Conservation (phyloP, 2,329 filamentous ascomycete species). For the Fusarium globosum region DNA sequence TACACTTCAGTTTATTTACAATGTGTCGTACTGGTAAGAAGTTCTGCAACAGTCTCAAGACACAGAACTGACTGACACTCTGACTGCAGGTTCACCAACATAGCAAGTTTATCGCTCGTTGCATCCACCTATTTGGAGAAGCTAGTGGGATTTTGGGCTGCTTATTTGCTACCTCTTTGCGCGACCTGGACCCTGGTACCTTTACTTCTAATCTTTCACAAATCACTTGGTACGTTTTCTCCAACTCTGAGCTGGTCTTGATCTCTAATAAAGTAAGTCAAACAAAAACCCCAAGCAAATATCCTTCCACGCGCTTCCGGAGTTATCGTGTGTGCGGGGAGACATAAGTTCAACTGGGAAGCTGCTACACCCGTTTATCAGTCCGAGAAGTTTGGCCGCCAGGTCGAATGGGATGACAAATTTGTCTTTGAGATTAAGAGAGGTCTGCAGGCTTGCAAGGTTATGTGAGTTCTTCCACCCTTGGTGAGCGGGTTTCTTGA, state of each 20-base stretch:
- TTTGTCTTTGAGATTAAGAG: slow-evolving; percentile 5
- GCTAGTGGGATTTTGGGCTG: not conserved
- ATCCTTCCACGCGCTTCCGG: not conserved
- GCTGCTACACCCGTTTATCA: not conserved
- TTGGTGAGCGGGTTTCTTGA: no score
- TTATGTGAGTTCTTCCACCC: not conserved
- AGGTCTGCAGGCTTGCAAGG: slow-evolving; percentile 1
- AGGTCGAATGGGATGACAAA: slow-evolving; percentile 2
- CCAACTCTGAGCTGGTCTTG: not conserved
- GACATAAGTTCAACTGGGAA: not conserved
- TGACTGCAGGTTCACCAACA: not conserved
- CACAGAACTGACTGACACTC: not conserved
- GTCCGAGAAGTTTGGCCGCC: not conserved
- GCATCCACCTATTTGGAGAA: not conserved
- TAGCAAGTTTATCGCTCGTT: not conserved
- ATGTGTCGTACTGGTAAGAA: not conserved
- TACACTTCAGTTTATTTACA: not conserved
- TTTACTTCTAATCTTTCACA: not conserved
- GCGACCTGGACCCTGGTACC: not conserved
- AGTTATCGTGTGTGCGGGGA: not conserved
- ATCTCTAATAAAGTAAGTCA: not conserved
- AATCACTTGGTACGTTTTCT: not conserved
- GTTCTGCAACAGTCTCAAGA: fast-evolving
- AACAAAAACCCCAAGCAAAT: not conserved
- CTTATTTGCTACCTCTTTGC: not conserved